Evolutionary conservation across 306 rosid species (phyloP).

Genomic region (Acmispon strigosus): DNA sequence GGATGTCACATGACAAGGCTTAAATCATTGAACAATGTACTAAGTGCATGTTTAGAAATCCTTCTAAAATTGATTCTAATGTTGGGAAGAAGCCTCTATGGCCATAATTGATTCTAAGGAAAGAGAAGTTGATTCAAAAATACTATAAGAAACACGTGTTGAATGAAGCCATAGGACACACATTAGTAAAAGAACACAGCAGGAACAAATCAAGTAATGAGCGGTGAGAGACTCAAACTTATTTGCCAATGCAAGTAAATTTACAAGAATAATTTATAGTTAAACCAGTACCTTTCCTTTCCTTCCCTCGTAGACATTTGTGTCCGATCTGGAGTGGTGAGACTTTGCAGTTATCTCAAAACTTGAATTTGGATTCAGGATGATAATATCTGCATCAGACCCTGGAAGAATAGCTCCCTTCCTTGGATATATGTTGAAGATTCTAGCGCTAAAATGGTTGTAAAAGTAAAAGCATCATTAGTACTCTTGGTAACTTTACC

Average conservation of each 20-base stretch:
- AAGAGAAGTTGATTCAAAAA: too few species aligned
- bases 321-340: conserved; percentile 79
- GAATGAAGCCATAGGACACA: not conserved
- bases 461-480: not conserved
- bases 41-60: too few species aligned
- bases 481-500: not conserved
- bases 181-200: not conserved
- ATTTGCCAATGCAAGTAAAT: too few species aligned
- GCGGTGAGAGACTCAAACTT: not conserved
- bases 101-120: too few species aligned
- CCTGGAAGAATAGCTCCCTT: conserved; percentile 56
- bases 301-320: conserved; percentile 85
- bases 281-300: conserved; percentile 69
- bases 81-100: not conserved
- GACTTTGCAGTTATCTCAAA: conserved; percentile 69
- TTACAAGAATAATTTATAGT: not conserved
- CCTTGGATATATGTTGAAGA: conserved; percentile 90
- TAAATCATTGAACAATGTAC: too few species aligned
- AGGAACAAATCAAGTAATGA: not conserved
- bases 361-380: conserved; percentile 82
- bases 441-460: conserved; percentile 64
- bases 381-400: conserved; percentile 94
- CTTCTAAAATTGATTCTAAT: too few species aligned
- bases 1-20: not conserved
- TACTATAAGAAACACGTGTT: not conserved